These are phyloP conservation scores for Candida qinlingensis DNA, from an alignment of 805 yeast species.

Conservation along the genomic window DNA sequence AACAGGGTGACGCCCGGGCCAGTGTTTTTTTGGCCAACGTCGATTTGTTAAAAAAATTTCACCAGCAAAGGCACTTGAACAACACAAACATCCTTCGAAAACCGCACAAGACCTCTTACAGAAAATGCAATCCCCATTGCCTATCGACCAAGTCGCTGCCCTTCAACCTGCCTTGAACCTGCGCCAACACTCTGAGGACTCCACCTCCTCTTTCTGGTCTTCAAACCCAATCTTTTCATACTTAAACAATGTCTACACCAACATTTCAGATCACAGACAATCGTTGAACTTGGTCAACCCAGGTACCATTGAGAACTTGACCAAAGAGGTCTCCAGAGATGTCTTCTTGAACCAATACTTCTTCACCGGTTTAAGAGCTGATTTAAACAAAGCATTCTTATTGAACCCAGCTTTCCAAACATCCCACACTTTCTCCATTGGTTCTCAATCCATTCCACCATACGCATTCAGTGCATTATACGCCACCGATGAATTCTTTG, in stretches of 20 bases:
- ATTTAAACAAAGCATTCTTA: slow-evolving; percentile 84
- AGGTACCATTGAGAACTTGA: slow-evolving; percentile 89
- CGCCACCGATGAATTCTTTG: slow-evolving; percentile 78
- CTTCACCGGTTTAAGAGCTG: slow-evolving; percentile 95
- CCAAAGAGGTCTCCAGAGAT: slow-evolving; percentile 90
- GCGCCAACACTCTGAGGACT: background rate
- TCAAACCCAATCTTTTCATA: slow-evolving; percentile 10
- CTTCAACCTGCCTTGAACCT: slow-evolving; percentile 5
- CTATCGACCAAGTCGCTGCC: slow-evolving; percentile 9
- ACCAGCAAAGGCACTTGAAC: background rate
- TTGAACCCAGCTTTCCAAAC: slow-evolving; percentile 95
- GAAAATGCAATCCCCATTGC: slow-evolving; percentile 9
- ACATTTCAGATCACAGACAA: slow-evolving; percentile 71
- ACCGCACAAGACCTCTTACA: too few species aligned
- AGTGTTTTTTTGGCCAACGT: background rate
- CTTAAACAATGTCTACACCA: slow-evolving; percentile 53
- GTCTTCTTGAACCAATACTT: slow-evolving; percentile 85
- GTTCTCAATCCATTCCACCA: slow-evolving; percentile 80
- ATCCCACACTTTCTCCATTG: slow-evolving; percentile 86
- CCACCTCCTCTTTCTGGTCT: slow-evolving; percentile 9
- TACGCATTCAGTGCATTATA: slow-evolving; percentile 88
- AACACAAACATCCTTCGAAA: too few species aligned
- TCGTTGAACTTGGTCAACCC: slow-evolving; percentile 84
- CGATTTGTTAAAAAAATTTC: background rate
- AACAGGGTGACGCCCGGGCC: background rate